phyloP scores from a whole-genome alignment of 768 basidiomycete genomes.

The Pleurotus giganteus region DNA sequence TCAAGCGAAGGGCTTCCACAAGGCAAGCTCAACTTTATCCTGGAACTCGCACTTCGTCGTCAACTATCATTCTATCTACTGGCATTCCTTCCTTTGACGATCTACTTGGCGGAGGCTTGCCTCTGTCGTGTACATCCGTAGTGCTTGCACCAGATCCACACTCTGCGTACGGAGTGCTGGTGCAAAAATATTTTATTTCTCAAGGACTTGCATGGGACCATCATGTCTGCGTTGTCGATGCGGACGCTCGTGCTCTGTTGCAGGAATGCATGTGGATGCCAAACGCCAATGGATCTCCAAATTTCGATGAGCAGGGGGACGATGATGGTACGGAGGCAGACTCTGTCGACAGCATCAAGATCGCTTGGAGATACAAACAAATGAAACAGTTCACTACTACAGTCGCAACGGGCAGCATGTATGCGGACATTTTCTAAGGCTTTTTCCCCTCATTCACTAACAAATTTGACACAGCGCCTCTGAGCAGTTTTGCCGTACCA shows the following conservation, averaged over 20 bases:
- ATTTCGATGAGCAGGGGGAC: constrained; percentile 26
- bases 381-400: constrained; percentile 94
- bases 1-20: constrained; percentile 61
- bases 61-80: constrained; percentile 68
- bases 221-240: constrained; percentile 62
- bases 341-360: constrained; percentile 71
- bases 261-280: constrained; percentile 83
- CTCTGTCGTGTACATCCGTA: constrained; percentile 72
- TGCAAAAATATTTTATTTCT: constrained; percentile 86
- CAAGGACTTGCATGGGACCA: constrained; percentile 82
- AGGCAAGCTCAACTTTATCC: constrained; percentile 40
- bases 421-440: constrained; percentile 32
- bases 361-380: constrained; percentile 96
- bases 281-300: constrained; percentile 27
- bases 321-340: constrained; percentile 38
- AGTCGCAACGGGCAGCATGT: constrained; percentile 48
- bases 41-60: constrained; percentile 60
- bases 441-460: not conserved
- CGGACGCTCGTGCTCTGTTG: constrained; percentile 55
- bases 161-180: constrained; percentile 79
- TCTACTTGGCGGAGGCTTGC: constrained; percentile 88
- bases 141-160: constrained; percentile 84
- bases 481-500: constrained; percentile 64
- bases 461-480: constrained; percentile 34
- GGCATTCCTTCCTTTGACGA: constrained; percentile 95